A percentile compares a stretch with the other conserved stretches of the same genome.
Evolutionary conservation across 805 yeast genomes (phyloP).

Genomic region (Maudiozyma pseudohumilis): DNA sequence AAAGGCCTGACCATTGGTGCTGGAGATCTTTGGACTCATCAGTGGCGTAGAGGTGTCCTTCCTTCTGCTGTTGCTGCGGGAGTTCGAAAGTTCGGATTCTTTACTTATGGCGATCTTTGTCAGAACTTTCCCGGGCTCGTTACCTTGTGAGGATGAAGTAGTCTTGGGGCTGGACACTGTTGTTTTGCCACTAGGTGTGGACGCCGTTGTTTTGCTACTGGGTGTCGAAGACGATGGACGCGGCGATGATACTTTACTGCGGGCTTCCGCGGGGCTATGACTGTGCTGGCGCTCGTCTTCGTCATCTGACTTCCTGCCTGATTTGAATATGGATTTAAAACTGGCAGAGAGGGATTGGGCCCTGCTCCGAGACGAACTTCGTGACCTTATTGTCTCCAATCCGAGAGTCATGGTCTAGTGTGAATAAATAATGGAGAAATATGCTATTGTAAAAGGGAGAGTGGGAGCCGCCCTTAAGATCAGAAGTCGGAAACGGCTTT

Average conservation of each 20-base stretch:
- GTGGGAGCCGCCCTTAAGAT: too few relatives aligned
- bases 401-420: not conserved
- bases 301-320: not conserved
- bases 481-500: too few relatives aligned
- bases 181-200: not conserved
- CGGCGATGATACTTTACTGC: too few relatives aligned
- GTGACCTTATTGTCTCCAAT: conserved; percentile 1
- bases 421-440: not conserved
- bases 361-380: conserved; percentile 11
- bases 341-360: conserved; percentile 22
- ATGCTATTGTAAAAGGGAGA: not conserved
- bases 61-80: conserved; percentile 3
- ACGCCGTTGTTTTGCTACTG: too few relatives aligned
- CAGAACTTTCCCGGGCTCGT: not conserved
- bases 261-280: too few relatives aligned
- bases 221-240: too few relatives aligned
- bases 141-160: not conserved
- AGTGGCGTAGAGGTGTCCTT: conserved; percentile 5
- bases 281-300: not conserved
- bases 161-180: not conserved
- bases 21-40: conserved; percentile 12
- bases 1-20: too few relatives aligned
- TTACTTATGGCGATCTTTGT: conserved; percentile 11
- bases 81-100: conserved; percentile 17
- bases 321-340: conserved; percentile 19